These are phyloP conservation scores for Toxicodendron radicans DNA, from an alignment of 345 rosid genomes.

Conservation along the genomic window DNA sequence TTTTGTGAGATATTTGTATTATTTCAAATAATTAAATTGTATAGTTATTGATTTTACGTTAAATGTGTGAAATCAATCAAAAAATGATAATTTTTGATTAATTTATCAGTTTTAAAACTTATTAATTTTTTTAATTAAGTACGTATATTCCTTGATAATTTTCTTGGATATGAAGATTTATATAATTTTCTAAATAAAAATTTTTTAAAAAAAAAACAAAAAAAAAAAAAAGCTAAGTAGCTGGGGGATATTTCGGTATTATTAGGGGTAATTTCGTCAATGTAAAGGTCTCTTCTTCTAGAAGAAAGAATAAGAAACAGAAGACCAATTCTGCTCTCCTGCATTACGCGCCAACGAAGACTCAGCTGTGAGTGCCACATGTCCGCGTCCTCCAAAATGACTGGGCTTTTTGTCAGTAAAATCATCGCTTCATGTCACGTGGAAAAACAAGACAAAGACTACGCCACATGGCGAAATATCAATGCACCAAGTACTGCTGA, in stretches of 20 bases:
- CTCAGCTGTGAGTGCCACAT: constrained; percentile 24
- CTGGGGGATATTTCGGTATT: not conserved
- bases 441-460: not conserved
- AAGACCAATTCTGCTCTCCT: constrained; percentile 18
- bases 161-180: too few species aligned
- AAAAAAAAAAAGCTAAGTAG: not conserved
- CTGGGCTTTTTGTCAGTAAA: constrained; percentile 2
- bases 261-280: constrained; percentile 15
- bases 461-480: constrained; percentile 4
- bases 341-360: constrained; percentile 35
- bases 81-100: too few species aligned
- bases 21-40: too few species aligned
- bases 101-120: too few species aligned
- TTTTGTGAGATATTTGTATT: too few species aligned
- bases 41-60: too few species aligned
- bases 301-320: constrained; percentile 7
- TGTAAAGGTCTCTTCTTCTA: not conserved
- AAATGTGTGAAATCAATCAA: too few species aligned
- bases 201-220: too few species aligned
- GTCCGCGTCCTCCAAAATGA: not conserved
- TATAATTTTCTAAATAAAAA: too few species aligned
- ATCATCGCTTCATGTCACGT: not conserved
- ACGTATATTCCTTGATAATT: too few species aligned
- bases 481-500: not conserved
- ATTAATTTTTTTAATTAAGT: too few species aligned